Conservation (phyloP, 345 rosid genomes). For the Gossypium longicalyx region DNA sequence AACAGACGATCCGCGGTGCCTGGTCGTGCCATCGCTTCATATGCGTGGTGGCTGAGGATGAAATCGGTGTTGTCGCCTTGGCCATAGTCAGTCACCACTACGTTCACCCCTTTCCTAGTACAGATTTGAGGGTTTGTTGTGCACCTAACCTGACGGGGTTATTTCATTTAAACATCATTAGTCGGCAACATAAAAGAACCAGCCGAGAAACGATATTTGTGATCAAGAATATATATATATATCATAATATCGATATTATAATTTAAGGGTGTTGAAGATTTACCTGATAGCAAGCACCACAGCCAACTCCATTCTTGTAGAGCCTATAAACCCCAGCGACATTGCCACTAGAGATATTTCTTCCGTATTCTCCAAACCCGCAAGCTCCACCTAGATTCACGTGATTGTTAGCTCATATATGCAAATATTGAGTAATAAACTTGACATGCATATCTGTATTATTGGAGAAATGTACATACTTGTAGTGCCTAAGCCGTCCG, state of each 20-base stretch:
- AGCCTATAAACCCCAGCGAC: constrained; percentile 77
- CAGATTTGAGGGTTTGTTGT: constrained; percentile 44
- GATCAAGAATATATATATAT: neutral
- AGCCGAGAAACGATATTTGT: neutral
- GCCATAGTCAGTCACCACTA: constrained; percentile 80
- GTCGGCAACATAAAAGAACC: neutral
- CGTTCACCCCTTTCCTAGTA: constrained; percentile 53
- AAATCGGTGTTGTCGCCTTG: constrained; percentile 79
- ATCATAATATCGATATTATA: neutral
- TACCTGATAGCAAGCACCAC: constrained; percentile 98
- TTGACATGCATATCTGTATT: constrained; percentile 22
- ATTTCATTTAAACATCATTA: neutral
- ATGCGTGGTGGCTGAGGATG: constrained; percentile 67
- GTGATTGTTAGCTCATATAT: neutral
- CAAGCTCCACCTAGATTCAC: constrained; percentile 63
- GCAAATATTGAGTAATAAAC: neutral
- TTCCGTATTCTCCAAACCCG: constrained; percentile 77
- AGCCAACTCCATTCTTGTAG: constrained; percentile 70
- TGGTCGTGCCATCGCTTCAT: constrained; percentile 43
- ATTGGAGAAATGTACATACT: constrained; percentile 32
- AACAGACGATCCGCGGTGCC: constrained; percentile 37
- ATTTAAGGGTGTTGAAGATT: neutral
- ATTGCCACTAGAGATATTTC: constrained; percentile 59
- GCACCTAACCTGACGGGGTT: constrained; percentile 60
- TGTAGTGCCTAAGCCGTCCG: constrained; percentile 76